Percentiles rank a stretch among this genome's conserved stretches.
Conservation (phyloP, 2,329 filamentous ascomycete species). For the Fusarium decemcellulare region DNA sequence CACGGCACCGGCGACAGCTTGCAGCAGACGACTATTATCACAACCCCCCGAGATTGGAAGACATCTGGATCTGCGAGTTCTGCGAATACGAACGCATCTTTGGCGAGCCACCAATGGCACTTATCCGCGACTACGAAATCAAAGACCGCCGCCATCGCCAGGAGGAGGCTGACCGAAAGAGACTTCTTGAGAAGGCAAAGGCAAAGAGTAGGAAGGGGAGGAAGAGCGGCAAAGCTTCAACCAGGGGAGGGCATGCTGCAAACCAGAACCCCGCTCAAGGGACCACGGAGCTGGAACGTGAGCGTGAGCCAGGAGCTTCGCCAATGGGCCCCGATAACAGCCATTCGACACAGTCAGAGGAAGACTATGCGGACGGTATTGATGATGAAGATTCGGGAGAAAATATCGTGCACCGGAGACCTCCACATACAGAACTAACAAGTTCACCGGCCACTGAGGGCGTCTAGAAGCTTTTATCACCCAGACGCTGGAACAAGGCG, state of each 20-base stretch:
- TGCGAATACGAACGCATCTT: constrained; percentile 98
- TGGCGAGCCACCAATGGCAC: constrained; percentile 84
- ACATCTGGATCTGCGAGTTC: constrained; percentile 97
- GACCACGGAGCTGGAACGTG: background rate
- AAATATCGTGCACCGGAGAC: constrained; percentile 27
- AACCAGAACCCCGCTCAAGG: constrained; percentile 41
- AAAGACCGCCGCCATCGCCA: constrained; percentile 91
- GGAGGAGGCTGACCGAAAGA: constrained; percentile 86
- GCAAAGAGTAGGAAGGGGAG: constrained; percentile 92
- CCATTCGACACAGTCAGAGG: constrained; percentile 57
- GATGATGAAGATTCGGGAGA: constrained; percentile 46
- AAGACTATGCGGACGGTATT: constrained; percentile 54
- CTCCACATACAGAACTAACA: constrained; percentile 23
- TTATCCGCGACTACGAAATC: constrained; percentile 94
- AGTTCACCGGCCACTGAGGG: too few relatives aligned
- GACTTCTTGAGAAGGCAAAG: constrained; percentile 92
- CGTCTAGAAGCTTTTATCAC: too few relatives aligned
- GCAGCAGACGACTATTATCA: constrained; percentile 84
- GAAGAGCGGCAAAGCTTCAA: constrained; percentile 74
- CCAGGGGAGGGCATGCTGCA: constrained; percentile 46
- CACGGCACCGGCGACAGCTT: constrained; percentile 81
- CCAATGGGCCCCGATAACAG: constrained; percentile 46
- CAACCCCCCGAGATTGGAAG: constrained; percentile 77
- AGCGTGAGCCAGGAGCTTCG: constrained; percentile 41
- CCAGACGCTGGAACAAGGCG: too few relatives aligned